Evolutionary conservation across 2,329 filamentous ascomycete genomes (phyloP), one percentile per base, ranked within the genome.

Genomic region (Xylariales sp.): DNA sequence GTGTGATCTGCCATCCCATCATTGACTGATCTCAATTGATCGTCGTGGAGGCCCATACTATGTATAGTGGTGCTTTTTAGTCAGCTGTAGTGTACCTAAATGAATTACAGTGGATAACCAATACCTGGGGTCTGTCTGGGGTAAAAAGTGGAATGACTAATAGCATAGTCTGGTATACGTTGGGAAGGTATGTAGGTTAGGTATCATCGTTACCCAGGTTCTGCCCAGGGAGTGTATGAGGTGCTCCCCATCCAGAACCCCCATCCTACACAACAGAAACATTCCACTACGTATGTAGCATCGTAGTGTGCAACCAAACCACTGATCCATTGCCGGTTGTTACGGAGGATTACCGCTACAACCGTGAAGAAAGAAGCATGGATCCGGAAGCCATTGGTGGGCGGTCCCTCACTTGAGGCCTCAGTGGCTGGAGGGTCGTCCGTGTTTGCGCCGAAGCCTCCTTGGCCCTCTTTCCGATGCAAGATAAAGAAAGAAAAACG

Each of bases 391-490:
- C 46, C 43, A 54, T 65, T 45, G 52, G 39, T 52, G 30, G 36
- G 14, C 57, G 46, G 18, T 43, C 32, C 34, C n/a, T 58, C n/a
- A 48, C 36, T 43, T 43, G 62, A 64, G 55, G 65, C 12, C 49
- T 50, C 30, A 46, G 45, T 53, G 55, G 55, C 61, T 62, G 58
- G 50, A 50, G 54, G 54, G 60, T 34, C 28, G 49, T 41, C 64
- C 63, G 64, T 60, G 49, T 69, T 64, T 64, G 50, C 67, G 46
- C 67, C 53, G 64, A 69, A 64, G 60, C 50, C 62, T 56, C 62
- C 54, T 60, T 58, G 59, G 43, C 54, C 45, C 45, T 49, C 43
- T 64, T 64, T 59, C 65, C 68, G 65, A 64, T 30, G 48, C 34
- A 46, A 53, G 39, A 39, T 7, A 43, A 30, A 30, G 30, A n/a